Conservation (phyloP, 768 basidiomycete genomes). For the Boletus pseudo-olivaceus region DNA sequence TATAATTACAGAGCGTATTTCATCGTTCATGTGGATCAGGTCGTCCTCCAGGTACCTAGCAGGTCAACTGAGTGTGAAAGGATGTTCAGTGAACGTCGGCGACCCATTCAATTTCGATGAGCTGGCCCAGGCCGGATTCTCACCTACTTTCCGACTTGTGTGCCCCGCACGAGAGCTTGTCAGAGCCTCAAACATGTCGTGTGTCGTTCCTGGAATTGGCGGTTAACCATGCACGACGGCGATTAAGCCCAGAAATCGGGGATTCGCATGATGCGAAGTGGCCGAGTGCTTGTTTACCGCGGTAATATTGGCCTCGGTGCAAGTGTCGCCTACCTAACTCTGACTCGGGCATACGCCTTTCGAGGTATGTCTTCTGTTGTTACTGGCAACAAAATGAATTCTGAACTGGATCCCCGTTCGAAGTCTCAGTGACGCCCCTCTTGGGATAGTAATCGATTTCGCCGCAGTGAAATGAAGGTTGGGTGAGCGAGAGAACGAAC, state of each 20-base stretch:
- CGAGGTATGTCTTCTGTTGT: slow-evolving; percentile 22
- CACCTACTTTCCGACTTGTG: neutral
- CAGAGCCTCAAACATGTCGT: slow-evolving; percentile 7
- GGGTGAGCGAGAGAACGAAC: slow-evolving; percentile 9
- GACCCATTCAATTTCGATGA: neutral
- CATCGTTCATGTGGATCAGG: slow-evolving; percentile 23
- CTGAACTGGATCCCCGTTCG: slow-evolving; percentile 24
- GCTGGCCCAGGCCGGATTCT: slow-evolving; percentile 8
- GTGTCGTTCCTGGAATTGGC: slow-evolving; percentile 9
- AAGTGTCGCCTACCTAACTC: neutral
- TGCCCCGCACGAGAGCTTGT: neutral
- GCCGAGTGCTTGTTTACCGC: slow-evolving; percentile 9
- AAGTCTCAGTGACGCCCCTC: slow-evolving; percentile 2
- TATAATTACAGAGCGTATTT: slow-evolving; percentile 1
- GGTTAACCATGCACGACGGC: slow-evolving; percentile 15
- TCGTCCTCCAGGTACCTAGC: slow-evolving; percentile 8
- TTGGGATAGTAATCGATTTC: slow-evolving; percentile 1
- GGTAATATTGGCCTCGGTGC: slow-evolving; percentile 13
- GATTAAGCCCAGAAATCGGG: slow-evolving; percentile 20
- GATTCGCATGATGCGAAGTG: slow-evolving; percentile 21
- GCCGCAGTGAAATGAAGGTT: slow-evolving; percentile 10
- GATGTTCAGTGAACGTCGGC: neutral
- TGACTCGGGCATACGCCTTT: slow-evolving; percentile 4
- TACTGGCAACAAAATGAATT: slow-evolving; percentile 21
- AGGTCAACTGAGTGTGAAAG: neutral